phyloP scores from a whole-genome alignment of 2,329 filamentous ascomycete genomes.

The Acephala macrosclerotiorum region DNA sequence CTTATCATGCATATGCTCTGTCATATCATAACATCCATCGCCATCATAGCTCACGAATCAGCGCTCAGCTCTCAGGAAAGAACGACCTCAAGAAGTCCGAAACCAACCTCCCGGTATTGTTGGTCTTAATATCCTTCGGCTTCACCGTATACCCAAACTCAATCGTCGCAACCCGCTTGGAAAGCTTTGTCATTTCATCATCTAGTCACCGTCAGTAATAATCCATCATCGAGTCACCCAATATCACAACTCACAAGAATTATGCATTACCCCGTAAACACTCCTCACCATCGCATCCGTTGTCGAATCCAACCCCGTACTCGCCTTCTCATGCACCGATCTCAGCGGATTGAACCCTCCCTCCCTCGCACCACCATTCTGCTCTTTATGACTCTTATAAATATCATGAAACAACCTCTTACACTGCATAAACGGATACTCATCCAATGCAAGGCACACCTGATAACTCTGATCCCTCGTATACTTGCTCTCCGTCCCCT shows the following conservation, averaged over 20 bases:
- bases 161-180: constrained; percentile 25
- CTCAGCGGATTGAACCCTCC: constrained; percentile 36
- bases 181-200: constrained; percentile 27
- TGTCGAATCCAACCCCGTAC: constrained; percentile 26
- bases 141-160: constrained; percentile 20
- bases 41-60: neutral
- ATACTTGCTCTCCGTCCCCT: constrained; percentile 21
- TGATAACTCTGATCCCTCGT: constrained; percentile 27
- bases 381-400: constrained; percentile 32
- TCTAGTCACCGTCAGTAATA: constrained; percentile 22
- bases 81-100: constrained; percentile 36
- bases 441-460: constrained; percentile 31
- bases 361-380: constrained; percentile 27
- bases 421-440: constrained; percentile 32
- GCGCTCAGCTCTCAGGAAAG: constrained; percentile 21
- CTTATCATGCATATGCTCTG: neutral
- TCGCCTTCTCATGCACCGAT: constrained; percentile 9
- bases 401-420: constrained; percentile 39
- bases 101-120: constrained; percentile 34
- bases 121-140: constrained; percentile 29
- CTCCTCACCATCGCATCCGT: constrained; percentile 32
- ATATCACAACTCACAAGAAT: constrained; percentile 29
- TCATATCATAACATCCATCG: neutral
- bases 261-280: constrained; percentile 27
- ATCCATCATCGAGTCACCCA: neutral